Conservation (phyloP, 179 eudicot species). For the Spinacia oleracea region DNA sequence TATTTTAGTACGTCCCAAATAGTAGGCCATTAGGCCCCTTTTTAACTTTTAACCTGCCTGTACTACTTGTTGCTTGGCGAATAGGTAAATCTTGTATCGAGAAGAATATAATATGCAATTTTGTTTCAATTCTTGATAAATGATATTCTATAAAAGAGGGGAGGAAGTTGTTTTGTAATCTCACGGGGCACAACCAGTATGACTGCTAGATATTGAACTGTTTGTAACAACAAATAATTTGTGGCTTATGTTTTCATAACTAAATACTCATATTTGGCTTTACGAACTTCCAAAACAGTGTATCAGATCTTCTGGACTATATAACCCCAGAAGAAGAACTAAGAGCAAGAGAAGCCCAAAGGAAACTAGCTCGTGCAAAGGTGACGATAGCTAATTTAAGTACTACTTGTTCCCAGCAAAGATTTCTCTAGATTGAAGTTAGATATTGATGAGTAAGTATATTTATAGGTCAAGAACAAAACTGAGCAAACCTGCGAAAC, state of each 20-base stretch:
- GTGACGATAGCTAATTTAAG: conserved; percentile 35
- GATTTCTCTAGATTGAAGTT: background rate
- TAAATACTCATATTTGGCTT: background rate
- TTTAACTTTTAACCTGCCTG: background rate
- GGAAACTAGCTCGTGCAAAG: conserved; percentile 95
- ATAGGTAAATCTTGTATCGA: too few relatives aligned
- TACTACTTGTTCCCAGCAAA: background rate
- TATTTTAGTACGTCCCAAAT: background rate
- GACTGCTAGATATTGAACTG: background rate
- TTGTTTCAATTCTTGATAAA: too few relatives aligned
- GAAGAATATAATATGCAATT: too few relatives aligned
- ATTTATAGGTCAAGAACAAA: conserved; percentile 69
- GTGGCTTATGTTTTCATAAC: conserved; percentile 7
- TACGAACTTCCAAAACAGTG: conserved; percentile 52
- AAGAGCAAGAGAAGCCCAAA: conserved; percentile 88
- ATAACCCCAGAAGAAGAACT: conserved; percentile 84
- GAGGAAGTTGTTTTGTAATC: background rate
- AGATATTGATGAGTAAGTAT: conserved; percentile 11
- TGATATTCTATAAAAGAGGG: background rate
- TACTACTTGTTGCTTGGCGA: too few relatives aligned
- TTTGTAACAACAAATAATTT: background rate
- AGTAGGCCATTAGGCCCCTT: background rate
- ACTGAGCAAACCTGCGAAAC: conserved; percentile 50
- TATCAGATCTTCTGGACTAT: conserved; percentile 88
- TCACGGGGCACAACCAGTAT: background rate